Evolutionary conservation across 352 stramenopile species (phyloP).

Genomic region (Pythium vanterpoolii): DNA sequence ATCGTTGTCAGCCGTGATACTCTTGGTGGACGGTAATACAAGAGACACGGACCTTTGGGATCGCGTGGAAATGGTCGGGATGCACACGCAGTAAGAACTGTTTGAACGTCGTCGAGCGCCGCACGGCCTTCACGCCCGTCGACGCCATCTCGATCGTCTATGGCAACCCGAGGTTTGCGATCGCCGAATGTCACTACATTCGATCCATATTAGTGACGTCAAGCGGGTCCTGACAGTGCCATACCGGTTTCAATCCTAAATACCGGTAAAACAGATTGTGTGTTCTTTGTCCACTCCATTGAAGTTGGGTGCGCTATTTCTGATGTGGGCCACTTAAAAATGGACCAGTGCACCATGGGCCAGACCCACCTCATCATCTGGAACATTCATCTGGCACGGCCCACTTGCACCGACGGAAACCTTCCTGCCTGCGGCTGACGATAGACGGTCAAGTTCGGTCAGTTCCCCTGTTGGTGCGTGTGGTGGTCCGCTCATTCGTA

Average conservation of each 20-base stretch:
- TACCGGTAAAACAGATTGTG: background rate
- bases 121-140: slow-evolving; percentile 1
- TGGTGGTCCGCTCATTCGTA: slow-evolving; percentile 27
- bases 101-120: slow-evolving; percentile 48
- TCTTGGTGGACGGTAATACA: background rate
- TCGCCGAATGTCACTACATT: background rate
- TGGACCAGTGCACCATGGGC: slow-evolving; percentile 7
- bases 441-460: slow-evolving; percentile 25
- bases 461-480: slow-evolving; percentile 7
- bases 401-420: slow-evolving; percentile 28
- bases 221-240: background rate
- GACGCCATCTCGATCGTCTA: slow-evolving; percentile 2
- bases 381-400: slow-evolving; percentile 3
- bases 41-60: slow-evolving; percentile 29
- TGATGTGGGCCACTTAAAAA: slow-evolving; percentile 18
- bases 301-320: background rate
- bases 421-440: slow-evolving; percentile 14
- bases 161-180: too few relatives aligned
- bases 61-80: slow-evolving; percentile 60
- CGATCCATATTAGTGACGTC: background rate
- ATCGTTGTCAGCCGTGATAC: background rate
- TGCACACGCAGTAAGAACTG: slow-evolving; percentile 74
- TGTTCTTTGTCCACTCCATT: too few relatives aligned
- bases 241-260: background rate
- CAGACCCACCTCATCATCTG: slow-evolving; percentile 13